These are phyloP conservation scores for Neurospora crassa DNA, from an alignment of 2,329 filamentous ascomycete genomes.

Conservation along the genomic window DNA sequence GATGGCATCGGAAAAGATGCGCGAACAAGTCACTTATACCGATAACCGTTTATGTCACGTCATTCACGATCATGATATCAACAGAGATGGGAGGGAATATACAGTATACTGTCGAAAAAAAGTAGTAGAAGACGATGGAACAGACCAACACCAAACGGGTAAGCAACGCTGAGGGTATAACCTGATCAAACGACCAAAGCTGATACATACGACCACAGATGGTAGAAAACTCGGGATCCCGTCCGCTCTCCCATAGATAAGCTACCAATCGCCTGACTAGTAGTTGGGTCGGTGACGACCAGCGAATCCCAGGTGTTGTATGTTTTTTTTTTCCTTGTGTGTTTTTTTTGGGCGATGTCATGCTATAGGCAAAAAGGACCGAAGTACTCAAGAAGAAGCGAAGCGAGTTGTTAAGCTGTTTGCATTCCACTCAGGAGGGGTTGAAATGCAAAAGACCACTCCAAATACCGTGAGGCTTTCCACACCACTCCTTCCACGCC, in stretches of 20 bases:
- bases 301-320: no score
- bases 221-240: no score
- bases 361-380: background rate
- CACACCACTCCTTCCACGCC: background rate
- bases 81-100: background rate
- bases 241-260: no score
- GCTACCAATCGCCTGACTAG: no score
- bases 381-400: background rate
- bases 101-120: background rate
- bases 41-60: background rate
- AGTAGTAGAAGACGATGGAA: background rate
- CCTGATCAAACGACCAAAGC: no score
- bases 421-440: background rate
- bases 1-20: background rate
- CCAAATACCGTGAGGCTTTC: background rate
- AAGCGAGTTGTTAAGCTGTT: background rate
- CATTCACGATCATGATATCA: background rate
- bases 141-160: no score
- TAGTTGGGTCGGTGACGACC: no score
- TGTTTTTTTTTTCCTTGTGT: no score
- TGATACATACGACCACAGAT: no score
- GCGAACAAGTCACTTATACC: background rate
- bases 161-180: no score
- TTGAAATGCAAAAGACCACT: background rate
- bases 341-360: background rate